Percentiles rank a stretch among this genome's conserved stretches.
phyloP scores from a whole-genome alignment of 129 eudicot species.

The Daucus carota region DH1_v3.0 NC_030382.2:48004501-48005000 shows the following conservation, averaged over 20 bases:
- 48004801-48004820: neutral
- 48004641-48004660: conserved; percentile 43
- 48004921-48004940: conserved; percentile 3
- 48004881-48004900: neutral
- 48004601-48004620: conserved; percentile 46
- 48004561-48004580: conserved; percentile 1
- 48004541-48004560: conserved; percentile 7
- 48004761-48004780: neutral
- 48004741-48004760: neutral
- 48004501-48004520: conserved; percentile 33
- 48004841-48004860: conserved; percentile 25
- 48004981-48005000: neutral
- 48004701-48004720: neutral
- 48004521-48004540: neutral
- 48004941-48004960: neutral
- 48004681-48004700: neutral
- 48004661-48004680: conserved; percentile 6
- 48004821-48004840: conserved; percentile 1
- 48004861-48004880: conserved; percentile 20
- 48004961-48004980: conserved; percentile 5
- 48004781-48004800: neutral
- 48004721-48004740: neutral
- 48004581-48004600: conserved; percentile 14
- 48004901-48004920: neutral
- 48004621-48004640: conserved; percentile 50